phyloP scores from a whole-genome alignment of 2,329 filamentous ascomycete genomes.

The Aphanocladium album region DNA sequence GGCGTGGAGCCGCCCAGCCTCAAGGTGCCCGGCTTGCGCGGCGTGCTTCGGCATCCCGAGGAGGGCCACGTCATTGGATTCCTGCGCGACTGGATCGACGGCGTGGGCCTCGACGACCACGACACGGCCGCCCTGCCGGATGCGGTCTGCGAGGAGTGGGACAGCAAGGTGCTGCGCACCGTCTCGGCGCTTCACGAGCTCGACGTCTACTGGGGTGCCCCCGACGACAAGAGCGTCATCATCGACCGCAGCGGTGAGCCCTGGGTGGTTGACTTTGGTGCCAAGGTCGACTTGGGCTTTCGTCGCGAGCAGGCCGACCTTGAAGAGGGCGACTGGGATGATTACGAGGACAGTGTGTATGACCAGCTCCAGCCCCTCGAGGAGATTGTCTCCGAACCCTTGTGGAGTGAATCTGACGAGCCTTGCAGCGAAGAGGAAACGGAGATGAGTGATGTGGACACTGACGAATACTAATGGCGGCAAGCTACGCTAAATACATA shows the following conservation, averaged over 20 bases:
- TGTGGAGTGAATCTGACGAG: not conserved
- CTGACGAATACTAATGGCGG: too few relatives aligned
- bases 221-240: conserved; percentile 1
- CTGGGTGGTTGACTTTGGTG: conserved; percentile 8
- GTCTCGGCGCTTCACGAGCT: not conserved
- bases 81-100: conserved; percentile 11
- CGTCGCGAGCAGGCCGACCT: not conserved
- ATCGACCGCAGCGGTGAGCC: conserved; percentile 1
- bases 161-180: not conserved
- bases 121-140: not conserved
- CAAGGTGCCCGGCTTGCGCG: not conserved
- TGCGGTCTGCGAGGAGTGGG: conserved; percentile 2
- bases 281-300: not conserved
- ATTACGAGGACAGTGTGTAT: not conserved
- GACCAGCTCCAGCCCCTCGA: not conserved
- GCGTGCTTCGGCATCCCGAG: conserved; percentile 1
- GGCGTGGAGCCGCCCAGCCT: not conserved
- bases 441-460: too few relatives aligned
- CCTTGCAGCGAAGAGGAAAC: too few relatives aligned
- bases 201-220: conserved; percentile 1
- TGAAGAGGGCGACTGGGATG: conserved; percentile 5
- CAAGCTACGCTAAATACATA: too few relatives aligned
- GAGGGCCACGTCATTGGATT: conserved; percentile 12
- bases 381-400: not conserved
- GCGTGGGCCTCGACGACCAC: not conserved